Evolutionary conservation across 345 rosid species (phyloP).

Genomic region (Pseudoturritis turrita): DNA sequence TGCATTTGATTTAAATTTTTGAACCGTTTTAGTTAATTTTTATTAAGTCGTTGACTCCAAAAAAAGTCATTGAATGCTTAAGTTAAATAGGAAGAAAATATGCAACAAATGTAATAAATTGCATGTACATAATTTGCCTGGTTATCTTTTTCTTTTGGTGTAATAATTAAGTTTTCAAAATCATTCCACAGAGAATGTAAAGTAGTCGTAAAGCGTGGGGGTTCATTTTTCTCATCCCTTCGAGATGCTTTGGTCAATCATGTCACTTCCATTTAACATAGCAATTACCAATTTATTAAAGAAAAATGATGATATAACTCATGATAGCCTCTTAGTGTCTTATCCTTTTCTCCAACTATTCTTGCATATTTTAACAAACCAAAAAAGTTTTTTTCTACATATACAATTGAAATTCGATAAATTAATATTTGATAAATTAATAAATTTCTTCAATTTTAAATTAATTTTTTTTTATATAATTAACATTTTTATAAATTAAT

Average conservation of each 20-base stretch:
- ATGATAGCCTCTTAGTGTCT: constrained; percentile 15
- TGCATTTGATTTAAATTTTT: no score
- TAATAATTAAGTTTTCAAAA: constrained; percentile 23
- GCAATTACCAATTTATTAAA: constrained; percentile 10
- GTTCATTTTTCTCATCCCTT: constrained; percentile 26
- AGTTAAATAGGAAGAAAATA: not conserved
- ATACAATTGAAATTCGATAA: no score
- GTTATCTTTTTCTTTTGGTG: constrained; percentile 26
- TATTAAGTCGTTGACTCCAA: constrained; percentile 8
- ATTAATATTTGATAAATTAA: no score
- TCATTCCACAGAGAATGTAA: constrained; percentile 21
- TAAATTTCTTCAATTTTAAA: no score
- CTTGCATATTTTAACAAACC: no score
- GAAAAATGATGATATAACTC: constrained; percentile 15
- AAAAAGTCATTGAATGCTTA: not conserved
- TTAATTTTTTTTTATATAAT: no score
- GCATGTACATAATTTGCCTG: constrained; percentile 24
- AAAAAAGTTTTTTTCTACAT: no score
- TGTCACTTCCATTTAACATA: constrained; percentile 25
- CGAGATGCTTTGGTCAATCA: constrained; percentile 26
- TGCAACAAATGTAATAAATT: constrained; percentile 11
- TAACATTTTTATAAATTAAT: no score
- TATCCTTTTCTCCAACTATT: not conserved
- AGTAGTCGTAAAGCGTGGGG: constrained; percentile 36
- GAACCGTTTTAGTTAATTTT: no score